Evolutionary conservation across 495 filamentous ascomycete genomes (phyloP).

Genomic region (Neurospora sp.): DNA sequence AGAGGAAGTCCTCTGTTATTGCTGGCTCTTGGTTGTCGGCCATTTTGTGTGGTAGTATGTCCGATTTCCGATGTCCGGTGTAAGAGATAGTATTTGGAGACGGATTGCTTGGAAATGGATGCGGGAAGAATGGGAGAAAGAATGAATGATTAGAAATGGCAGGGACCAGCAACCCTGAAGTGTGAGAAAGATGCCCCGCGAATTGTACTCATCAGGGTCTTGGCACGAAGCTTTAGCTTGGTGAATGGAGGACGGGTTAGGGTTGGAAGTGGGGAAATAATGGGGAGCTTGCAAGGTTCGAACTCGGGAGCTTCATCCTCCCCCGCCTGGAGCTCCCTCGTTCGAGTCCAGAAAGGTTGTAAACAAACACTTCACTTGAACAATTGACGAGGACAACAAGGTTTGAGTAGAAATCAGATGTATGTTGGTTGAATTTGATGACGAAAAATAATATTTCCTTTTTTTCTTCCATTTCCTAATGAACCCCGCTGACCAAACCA

Average conservation of each 20-base stretch:
- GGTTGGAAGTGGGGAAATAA: not conserved
- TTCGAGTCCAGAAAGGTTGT: not conserved
- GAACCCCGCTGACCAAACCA: not conserved
- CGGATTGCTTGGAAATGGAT: too few relatives aligned
- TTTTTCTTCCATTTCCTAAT: not conserved
- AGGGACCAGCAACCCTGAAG: not conserved
- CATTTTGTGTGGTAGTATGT: conserved; percentile 17
- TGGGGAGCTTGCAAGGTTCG: not conserved
- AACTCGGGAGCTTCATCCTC: not conserved
- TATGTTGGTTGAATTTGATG: not conserved
- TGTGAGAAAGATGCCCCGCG: not conserved
- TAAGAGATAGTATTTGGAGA: too few relatives aligned
- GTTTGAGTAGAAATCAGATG: not conserved
- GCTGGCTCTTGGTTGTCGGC: conserved; percentile 32
- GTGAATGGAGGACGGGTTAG: not conserved
- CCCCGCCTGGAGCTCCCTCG: not conserved
- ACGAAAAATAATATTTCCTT: not conserved
- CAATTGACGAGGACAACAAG: not conserved
- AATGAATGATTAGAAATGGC: not conserved
- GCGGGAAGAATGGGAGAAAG: too few relatives aligned
- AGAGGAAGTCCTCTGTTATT: conserved; percentile 61
- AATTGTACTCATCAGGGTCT: not conserved
- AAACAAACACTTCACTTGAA: not conserved
- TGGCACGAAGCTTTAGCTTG: not conserved
- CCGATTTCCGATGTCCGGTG: not conserved